A percentile compares a stretch with the other conserved stretches of the same genome.
Conservation (phyloP, 306 rosid genomes). For the Alnus rubra region DNA sequence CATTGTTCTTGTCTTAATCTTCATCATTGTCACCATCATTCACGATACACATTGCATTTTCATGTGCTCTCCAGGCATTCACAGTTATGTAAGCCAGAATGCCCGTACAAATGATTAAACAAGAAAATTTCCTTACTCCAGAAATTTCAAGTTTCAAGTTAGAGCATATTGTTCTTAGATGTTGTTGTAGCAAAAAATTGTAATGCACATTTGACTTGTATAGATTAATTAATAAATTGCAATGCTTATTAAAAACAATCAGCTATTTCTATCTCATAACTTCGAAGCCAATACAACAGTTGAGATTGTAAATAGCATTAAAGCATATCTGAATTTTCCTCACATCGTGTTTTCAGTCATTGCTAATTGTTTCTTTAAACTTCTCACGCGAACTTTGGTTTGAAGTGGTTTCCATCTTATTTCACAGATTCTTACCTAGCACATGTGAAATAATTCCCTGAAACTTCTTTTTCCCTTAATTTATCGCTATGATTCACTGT, state of each 20-base stretch:
- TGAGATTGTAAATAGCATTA: neutral
- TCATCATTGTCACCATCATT: constrained; percentile 13
- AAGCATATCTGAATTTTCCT: neutral
- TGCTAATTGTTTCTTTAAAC: neutral
- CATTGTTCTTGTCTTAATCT: constrained; percentile 2
- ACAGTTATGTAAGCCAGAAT: neutral
- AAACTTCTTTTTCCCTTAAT: neutral
- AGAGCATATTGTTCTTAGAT: constrained; percentile 14
- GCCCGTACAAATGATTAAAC: constrained; percentile 21
- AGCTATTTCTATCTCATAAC: neutral
- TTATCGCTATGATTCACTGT: neutral
- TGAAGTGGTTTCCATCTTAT: neutral
- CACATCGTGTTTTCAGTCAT: neutral
- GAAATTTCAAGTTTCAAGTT: constrained; percentile 18
- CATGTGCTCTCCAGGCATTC: constrained; percentile 15
- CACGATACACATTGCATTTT: constrained; percentile 3
- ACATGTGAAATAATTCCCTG: neutral
- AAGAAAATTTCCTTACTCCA: neutral
- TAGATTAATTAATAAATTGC: constrained; percentile 5
- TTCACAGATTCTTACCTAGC: neutral
- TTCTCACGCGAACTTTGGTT: neutral
- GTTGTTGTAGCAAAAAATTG: neutral
- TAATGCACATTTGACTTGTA: neutral
- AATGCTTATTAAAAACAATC: neutral
- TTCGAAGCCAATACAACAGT: neutral